Evolutionary conservation across 176 grass and related monocot genomes (phyloP), one percentile per base, ranked within the genome.

Genomic region (Avena sativa): DNA sequence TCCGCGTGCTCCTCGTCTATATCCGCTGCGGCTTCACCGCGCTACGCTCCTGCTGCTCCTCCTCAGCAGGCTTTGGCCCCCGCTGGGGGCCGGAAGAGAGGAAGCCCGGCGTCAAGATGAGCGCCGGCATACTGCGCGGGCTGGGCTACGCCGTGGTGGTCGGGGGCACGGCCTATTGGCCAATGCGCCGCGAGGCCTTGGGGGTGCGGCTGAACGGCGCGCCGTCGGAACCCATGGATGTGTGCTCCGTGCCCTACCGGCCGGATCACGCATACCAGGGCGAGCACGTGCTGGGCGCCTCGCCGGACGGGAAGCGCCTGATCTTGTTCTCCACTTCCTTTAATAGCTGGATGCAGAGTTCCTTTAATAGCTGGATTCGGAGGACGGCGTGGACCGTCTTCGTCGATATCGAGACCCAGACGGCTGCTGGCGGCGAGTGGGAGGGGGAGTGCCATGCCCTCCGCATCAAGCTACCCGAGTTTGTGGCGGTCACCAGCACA

Each of bases 11-110:
- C 17, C 12, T 85, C 43, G 71, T 85, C 43, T 85, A 85, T 44
- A 85, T 51, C 43, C 83, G 71, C 10, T 55, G 23, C 15, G 0
- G 9, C 21, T 76, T 62, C 71, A 76, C 71, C 4, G 57, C 43
- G 40, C 21, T 73, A 2, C 53, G 68, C 4, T 84, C 61, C 82
- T 84, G 68, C 9, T 60, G 14, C 53, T 76, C 61, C 82, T 84
- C 56, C 2, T n/a, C 62, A 12, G 23, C 23, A 5, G 57, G 62
- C 55, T 20, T 40, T 16, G 62, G 25, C 32, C 32, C 32, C 32
- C 32, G 32, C 28, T 85, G 83, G 83, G 14, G 83, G 26, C 0
- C 17, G 26, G 83, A 77, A 34, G 26, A 12, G 3, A n/a, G 2
- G 25, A 76, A 48, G 46, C 16, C 58, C 3, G 43, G 40, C 16